Evolutionary conservation across 306 rosid species (phyloP), one percentile per base, ranked within the genome.

Genomic region (Ammopiptanthus mongolicus): DNA sequence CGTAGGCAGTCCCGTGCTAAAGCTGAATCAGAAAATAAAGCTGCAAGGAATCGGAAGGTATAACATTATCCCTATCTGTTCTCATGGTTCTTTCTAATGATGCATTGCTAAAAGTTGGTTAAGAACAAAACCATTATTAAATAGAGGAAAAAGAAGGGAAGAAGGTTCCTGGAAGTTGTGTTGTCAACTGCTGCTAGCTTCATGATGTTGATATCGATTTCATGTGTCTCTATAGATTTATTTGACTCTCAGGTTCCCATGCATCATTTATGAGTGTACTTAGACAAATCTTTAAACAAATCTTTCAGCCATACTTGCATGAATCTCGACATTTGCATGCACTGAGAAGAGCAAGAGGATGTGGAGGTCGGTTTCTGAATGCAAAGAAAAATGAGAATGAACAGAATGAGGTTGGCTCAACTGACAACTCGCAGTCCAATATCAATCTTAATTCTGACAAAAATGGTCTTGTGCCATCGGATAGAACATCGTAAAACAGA

Each of bases 251-350:
- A 53, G 46, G 72, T 37, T 73, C 8, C 58, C 58, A 58, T 74
- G 68, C 33, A 63, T 78, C 29, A 0, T 66, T 18, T 48, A 58
- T 48, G 65, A 28, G 44, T 58, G 28, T 44, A 57, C 65, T 69
- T 66, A 67, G 36, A 50, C 34, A 39, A 39, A 71, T 61, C 53
- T 21, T 55, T 0, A 67, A 76, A 75, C 64, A 48, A 72, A 57
- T 65, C 52, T 85, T 83, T 91, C 93, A 93, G 98, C 98, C 98
- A 33, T 93, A 93, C 80, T 74, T 90, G 90, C 98, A 93, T 28
- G 98, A 93, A 82, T 93, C 98, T 50, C 93, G 98, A 33, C 98
- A 93, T 83, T 68, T 84, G 86, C 98, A 90, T 56, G 98, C 98
- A 13, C 66, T 93, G 66, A 87, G 91, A 81, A 86, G 97, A 82